Percentiles rank a stretch among this genome's conserved stretches.
Evolutionary conservation across 225 moss, liverwort and hornwort species (phyloP).

Genomic region (Physcomitrellopsis africana): DNA sequence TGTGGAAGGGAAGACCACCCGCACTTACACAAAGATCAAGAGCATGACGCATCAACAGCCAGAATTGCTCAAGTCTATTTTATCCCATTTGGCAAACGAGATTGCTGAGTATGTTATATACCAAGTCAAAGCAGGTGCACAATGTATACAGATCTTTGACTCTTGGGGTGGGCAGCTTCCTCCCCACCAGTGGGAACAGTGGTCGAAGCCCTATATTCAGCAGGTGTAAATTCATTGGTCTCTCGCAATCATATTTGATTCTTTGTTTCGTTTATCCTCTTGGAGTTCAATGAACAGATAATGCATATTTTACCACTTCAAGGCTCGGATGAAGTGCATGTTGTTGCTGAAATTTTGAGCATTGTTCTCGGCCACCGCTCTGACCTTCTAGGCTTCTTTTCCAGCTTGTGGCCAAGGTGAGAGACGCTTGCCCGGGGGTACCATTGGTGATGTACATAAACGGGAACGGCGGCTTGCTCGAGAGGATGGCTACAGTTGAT

Average conservation of each 20-base stretch:
- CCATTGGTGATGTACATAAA: constrained; percentile 72
- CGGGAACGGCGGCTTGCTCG: constrained; percentile 69
- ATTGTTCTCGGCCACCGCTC: neutral
- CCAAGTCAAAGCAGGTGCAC: constrained; percentile 62
- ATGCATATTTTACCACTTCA: neutral
- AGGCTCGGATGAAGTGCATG: neutral
- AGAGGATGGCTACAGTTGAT: constrained; percentile 62
- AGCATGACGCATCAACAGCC: constrained; percentile 63
- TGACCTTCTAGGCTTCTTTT: constrained; percentile 19
- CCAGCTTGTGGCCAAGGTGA: constrained; percentile 66
- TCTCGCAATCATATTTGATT: neutral
- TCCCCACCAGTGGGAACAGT: constrained; percentile 64
- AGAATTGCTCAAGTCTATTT: constrained; percentile 51
- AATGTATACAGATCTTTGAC: constrained; percentile 69
- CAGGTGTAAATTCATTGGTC: constrained; percentile 38
- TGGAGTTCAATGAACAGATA: neutral
- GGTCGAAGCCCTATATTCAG: constrained; percentile 69
- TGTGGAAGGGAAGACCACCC: constrained; percentile 66
- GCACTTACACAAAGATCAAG: constrained; percentile 67
- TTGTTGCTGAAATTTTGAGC: constrained; percentile 4
- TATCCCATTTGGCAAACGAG: constrained; percentile 60
- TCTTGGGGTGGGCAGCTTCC: constrained; percentile 74
- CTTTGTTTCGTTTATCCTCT: neutral
- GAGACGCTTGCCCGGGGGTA: constrained; percentile 52
- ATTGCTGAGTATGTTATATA: constrained; percentile 66